Evolutionary conservation across 768 basidiomycete species (phyloP), one percentile per base, ranked within the genome.

Genomic region (Tephrocybe sp.): DNA sequence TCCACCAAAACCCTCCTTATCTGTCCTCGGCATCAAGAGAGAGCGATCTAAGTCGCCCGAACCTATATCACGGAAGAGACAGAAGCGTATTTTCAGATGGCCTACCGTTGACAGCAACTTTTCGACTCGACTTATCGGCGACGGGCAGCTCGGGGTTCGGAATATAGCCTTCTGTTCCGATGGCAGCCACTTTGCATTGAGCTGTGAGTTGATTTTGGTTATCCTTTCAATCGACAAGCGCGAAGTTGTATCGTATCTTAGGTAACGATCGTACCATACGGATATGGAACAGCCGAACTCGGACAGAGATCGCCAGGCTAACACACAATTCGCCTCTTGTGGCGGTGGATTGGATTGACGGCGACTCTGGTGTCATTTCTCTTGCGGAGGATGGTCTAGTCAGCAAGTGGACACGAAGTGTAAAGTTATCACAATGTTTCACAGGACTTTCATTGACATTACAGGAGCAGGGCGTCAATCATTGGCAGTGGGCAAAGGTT

Each of bases 261-360:
- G 84, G 82, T 59, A 65, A 71, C 34, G 85, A 88, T 65, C 73
- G 69, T 26, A 80, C 83, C 18, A 69, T 87, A 42, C 83, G 86
- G 39, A 78, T 88, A 62, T 86, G 83, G 83, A 75, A 74, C 55
- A 84, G 74, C 54, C 47, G 61, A 26, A 69, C 58, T 25, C 68
- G 66, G 12, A 63, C 64, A 34, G 87, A 88, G 66, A 69, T 83
- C 42, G 83, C 82, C 9, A 73, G 78, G 40, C 67, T 88, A 42
- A 64, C 73, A 18, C 82, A 85, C 57, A 78, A 76, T 59, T 67
- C 79, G 40, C 67, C 68, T 2, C 67, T 83, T 8, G 64, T 78
- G 23, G 71, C 74, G 8, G 70, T 81, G 6, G 73, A 73, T 41
- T 88, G 86, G 86, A 73, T 86, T 71, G 75, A 78, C 30, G 74